A percentile compares a stretch with the other conserved stretches of the same genome.
Conservation (phyloP, 345 rosid species). For the Salix brachista region DNA sequence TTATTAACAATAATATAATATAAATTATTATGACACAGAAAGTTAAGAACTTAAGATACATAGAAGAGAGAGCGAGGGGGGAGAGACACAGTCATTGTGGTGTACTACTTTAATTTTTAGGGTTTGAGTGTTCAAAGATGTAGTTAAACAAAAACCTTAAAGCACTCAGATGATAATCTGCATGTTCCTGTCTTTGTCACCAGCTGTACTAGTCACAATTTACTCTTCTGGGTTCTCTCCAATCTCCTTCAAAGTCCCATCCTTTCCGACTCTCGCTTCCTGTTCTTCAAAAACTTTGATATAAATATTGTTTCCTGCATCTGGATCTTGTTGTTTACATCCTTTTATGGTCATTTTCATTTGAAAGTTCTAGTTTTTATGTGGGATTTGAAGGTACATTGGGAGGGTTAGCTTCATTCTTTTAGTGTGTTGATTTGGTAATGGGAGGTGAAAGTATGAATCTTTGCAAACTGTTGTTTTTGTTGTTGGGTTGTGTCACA, state of each 20-base stretch:
- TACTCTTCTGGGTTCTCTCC: not conserved
- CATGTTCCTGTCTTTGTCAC: not conserved
- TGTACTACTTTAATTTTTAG: not conserved
- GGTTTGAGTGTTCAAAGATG: not conserved
- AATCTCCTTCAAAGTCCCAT: not conserved
- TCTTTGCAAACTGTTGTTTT: not conserved
- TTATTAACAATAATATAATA: no score
- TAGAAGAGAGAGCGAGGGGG: not conserved
- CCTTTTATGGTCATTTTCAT: not conserved
- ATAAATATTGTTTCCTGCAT: not conserved
- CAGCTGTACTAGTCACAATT: not conserved
- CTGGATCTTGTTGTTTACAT: not conserved
- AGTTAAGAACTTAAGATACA: no score
- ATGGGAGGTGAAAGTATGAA: not conserved
- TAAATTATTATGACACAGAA: no score
- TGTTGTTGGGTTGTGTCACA: slow-evolving; percentile 21
- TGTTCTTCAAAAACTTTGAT: not conserved
- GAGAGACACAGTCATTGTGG: not conserved
- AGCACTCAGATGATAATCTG: not conserved
- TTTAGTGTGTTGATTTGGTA: not conserved
- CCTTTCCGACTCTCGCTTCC: not conserved
- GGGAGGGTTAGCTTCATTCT: not conserved
- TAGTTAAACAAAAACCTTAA: not conserved
- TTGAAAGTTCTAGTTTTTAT: not conserved
- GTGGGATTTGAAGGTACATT: slow-evolving; percentile 23